Conservation (phyloP, 176 grass and related monocot species). For the Dactylis glomerata region DNA sequence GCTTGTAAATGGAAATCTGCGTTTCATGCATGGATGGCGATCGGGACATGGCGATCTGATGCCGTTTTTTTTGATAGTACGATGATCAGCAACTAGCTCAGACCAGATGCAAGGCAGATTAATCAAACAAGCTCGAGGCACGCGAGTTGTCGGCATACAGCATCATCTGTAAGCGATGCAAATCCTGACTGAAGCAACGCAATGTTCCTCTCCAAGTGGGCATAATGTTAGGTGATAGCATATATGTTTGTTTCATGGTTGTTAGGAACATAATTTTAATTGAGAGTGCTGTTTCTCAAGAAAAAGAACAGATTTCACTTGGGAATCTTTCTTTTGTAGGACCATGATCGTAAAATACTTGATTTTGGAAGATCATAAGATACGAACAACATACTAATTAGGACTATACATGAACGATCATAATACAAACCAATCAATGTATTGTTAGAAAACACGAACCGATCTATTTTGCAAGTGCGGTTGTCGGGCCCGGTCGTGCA, state of each 20-base stretch:
- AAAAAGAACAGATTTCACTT: background rate
- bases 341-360: background rate
- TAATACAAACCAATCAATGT: background rate
- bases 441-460: background rate
- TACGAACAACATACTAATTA: background rate
- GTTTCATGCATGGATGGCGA: conserved; percentile 1
- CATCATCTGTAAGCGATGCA: background rate
- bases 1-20: background rate
- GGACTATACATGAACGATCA: background rate
- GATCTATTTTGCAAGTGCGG: background rate
- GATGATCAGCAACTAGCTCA: conserved; percentile 5
- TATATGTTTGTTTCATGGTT: background rate
- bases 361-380: background rate
- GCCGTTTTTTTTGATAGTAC: conserved; percentile 6
- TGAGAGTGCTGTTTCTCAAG: background rate
- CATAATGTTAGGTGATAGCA: background rate
- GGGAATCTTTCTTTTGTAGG: background rate
- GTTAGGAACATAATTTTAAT: background rate
- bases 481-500: background rate
- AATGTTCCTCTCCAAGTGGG: background rate
- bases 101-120: background rate
- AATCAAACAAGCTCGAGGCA: background rate
- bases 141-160: background rate
- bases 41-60: conserved; percentile 8
- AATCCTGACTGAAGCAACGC: background rate